Evolutionary conservation across 352 stramenopile species (phyloP).

Genomic region (Halophytophthora batemanensis): DNA sequence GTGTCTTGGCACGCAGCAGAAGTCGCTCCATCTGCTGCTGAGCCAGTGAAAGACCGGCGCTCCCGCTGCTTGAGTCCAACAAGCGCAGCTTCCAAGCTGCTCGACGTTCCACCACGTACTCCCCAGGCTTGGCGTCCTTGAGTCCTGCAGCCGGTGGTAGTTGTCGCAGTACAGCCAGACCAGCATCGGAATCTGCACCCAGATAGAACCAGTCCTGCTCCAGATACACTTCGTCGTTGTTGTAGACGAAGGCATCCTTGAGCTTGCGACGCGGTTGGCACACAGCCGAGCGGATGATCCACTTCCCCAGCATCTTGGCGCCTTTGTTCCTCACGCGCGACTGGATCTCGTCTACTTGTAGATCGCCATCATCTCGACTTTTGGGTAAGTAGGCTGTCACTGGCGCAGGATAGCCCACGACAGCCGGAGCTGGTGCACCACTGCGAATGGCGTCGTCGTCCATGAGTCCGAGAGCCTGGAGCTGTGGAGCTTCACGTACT

Average conservation of each 20-base stretch:
- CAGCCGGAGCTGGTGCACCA: conserved; percentile 32
- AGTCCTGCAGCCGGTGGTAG: conserved; percentile 28
- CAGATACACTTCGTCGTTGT: conserved; percentile 78
- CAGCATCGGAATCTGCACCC: conserved; percentile 58
- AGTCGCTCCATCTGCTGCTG: conserved; percentile 82
- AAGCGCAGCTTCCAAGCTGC: conserved; percentile 65
- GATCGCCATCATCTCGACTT: conserved; percentile 65
- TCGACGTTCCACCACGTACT: conserved; percentile 70
- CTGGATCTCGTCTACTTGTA: conserved; percentile 79
- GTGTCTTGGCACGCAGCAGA: conserved; percentile 63
- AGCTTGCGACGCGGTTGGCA: conserved; percentile 31
- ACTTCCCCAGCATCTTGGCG: conserved; percentile 73
- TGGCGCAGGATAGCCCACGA: conserved; percentile 58
- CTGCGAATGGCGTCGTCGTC: conserved; percentile 49
- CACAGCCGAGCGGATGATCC: conserved; percentile 69
- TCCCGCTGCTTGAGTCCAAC: conserved; percentile 66
- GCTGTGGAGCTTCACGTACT: conserved; percentile 66
- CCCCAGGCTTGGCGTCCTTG: conserved; percentile 44
- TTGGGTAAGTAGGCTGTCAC: conserved; percentile 72
- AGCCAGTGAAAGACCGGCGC: conserved; percentile 56
- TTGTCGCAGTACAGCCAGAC: conserved; percentile 62
- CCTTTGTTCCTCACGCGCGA: conserved; percentile 75
- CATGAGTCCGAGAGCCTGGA: conserved; percentile 56
- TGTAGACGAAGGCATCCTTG: conserved; percentile 76
- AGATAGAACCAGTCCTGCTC: conserved; percentile 87